Evolutionary conservation across 495 filamentous ascomycete species (phyloP).

Genomic region (Cryomyces minteri): DNA sequence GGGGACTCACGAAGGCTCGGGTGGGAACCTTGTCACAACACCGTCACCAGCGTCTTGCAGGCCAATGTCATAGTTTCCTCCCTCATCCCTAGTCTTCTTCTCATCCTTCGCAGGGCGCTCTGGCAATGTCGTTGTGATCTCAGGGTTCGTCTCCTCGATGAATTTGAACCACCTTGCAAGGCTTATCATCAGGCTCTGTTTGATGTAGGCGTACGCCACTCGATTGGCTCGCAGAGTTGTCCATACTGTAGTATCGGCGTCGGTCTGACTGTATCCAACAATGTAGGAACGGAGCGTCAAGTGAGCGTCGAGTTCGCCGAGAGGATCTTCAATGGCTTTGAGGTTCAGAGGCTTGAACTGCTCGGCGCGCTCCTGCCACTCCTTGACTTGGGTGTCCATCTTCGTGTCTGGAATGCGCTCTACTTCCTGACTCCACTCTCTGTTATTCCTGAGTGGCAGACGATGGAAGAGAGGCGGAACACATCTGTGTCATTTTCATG

Average conservation of each 20-base stretch:
- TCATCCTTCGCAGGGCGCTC: constrained; percentile 12
- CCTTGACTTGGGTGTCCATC: constrained; percentile 14
- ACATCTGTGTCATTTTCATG: background rate
- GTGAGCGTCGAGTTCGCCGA: constrained; percentile 68
- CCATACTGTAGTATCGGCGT: constrained; percentile 71
- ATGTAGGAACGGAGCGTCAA: constrained; percentile 74
- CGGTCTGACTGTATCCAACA: constrained; percentile 61
- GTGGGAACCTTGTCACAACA: constrained; percentile 84
- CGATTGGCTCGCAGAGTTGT: constrained; percentile 69
- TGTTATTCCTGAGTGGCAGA: background rate
- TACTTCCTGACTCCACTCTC: background rate
- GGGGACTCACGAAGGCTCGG: constrained; percentile 68
- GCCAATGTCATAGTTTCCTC: constrained; percentile 78
- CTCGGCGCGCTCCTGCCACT: constrained; percentile 36
- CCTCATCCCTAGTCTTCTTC: constrained; percentile 52
- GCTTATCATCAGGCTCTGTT: constrained; percentile 59
- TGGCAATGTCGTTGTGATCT: constrained; percentile 14
- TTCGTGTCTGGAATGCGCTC: background rate
- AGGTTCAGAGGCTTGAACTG: constrained; percentile 46
- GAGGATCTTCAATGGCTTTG: constrained; percentile 51
- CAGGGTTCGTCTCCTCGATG: constrained; percentile 63
- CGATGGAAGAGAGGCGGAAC: too few species aligned
- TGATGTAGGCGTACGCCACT: constrained; percentile 63
- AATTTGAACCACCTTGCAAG: constrained; percentile 78
- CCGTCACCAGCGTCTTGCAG: constrained; percentile 78